Conservation (phyloP, 257 asterid genomes). For the Solanum sitiens region DNA sequence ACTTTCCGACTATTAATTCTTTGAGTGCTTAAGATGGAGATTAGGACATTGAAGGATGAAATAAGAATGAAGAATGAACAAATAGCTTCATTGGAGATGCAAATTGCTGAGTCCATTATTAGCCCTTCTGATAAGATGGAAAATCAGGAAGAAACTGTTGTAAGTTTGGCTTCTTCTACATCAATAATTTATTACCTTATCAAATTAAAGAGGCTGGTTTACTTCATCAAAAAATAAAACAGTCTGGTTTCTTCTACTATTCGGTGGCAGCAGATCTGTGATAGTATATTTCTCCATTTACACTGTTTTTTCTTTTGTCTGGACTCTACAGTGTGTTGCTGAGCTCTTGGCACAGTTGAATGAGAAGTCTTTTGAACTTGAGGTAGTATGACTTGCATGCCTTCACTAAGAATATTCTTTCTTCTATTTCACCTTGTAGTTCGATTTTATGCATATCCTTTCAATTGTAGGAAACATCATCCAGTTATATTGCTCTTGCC, state of each 20-base stretch:
- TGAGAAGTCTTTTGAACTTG: constrained; percentile 96
- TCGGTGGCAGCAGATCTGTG: neutral
- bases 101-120: constrained; percentile 48
- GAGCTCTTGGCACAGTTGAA: constrained; percentile 73
- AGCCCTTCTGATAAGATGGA: constrained; percentile 40
- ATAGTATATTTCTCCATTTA: neutral
- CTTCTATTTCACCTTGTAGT: neutral
- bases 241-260: neutral
- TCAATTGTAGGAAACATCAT: neutral
- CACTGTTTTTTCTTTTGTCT: constrained; percentile 11
- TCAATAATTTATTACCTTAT: neutral
- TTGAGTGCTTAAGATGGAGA: constrained; percentile 47
- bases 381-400: constrained; percentile 43
- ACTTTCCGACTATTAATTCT: neutral
- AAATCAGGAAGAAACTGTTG: constrained; percentile 56
- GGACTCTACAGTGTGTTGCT: constrained; percentile 48
- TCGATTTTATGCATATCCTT: neutral
- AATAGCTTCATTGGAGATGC: constrained; percentile 68
- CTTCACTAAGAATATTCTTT: neutral
- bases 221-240: neutral
- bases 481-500: constrained; percentile 14
- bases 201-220: neutral
- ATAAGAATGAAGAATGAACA: constrained; percentile 58
- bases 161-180: constrained; percentile 16
- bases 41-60: constrained; percentile 64